A percentile compares a stretch with the other conserved stretches of the same genome.
Conservation (phyloP, 805 yeast genomes). For the Teunomyces lycoperdinae region DNA sequence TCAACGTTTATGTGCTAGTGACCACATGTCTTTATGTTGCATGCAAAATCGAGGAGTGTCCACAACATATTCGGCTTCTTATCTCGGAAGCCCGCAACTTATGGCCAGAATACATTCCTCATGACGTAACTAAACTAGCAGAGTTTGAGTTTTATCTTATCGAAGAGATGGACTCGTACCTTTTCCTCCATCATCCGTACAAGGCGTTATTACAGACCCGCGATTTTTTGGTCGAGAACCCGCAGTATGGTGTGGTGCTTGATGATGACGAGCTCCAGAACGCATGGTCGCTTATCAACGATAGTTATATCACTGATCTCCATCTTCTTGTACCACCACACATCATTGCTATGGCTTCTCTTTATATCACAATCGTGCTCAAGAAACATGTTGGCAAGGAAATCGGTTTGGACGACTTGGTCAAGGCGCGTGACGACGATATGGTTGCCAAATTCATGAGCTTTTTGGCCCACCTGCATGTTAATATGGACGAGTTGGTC, state of each 20-base stretch:
- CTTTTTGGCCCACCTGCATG: conserved; percentile 72
- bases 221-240: conserved; percentile 37
- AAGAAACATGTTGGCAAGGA: conserved; percentile 29
- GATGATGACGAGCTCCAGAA: conserved; percentile 73
- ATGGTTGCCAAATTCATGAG: conserved; percentile 56
- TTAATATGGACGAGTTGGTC: conserved; percentile 72
- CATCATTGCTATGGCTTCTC: conserved; percentile 74
- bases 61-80: conserved; percentile 85
- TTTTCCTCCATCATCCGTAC: conserved; percentile 77
- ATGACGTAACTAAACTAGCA: conserved; percentile 86
- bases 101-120: conserved; percentile 95
- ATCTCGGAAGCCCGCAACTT: conserved; percentile 80
- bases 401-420: conserved; percentile 39
- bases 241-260: conserved; percentile 32
- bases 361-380: conserved; percentile 73
- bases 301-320: conserved; percentile 83
- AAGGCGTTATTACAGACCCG: conserved; percentile 55
- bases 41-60: conserved; percentile 92
- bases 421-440: conserved; percentile 35
- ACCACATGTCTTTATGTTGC: conserved; percentile 87
- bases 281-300: conserved; percentile 88
- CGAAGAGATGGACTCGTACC: conserved; percentile 75
- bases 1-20: conserved; percentile 75
- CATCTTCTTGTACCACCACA: conserved; percentile 87
- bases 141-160: conserved; percentile 93